Percentiles rank a stretch among this genome's conserved stretches.
These are phyloP conservation scores for Harrya chromipes DNA, from an alignment of 768 basidiomycete genomes.

Conservation along the genomic window DNA sequence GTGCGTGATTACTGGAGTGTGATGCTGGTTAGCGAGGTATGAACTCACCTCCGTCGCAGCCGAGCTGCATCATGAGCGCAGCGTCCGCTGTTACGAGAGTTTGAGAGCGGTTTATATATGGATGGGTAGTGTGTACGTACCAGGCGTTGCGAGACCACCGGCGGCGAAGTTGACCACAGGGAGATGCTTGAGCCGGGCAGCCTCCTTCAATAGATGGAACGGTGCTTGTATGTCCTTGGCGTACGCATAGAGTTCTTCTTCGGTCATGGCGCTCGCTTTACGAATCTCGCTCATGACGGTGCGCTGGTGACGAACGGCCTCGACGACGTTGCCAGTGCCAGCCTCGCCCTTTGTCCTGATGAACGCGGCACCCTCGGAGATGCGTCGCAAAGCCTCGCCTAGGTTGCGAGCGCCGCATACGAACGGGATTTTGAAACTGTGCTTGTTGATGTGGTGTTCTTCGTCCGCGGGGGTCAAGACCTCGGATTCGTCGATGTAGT, in stretches of 20 bases:
- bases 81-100: constrained; percentile 66
- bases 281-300: constrained; percentile 82
- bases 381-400: constrained; percentile 93
- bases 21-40: not conserved
- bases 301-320: constrained; percentile 92
- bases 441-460: constrained; percentile 95
- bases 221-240: constrained; percentile 93
- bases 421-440: constrained; percentile 91
- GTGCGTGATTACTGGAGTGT: not conserved
- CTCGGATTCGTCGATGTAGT: constrained; percentile 95
- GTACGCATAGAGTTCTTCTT: constrained; percentile 91
- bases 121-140: constrained; percentile 37
- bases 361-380: constrained; percentile 97
- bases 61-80: constrained; percentile 98
- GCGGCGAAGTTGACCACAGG: constrained; percentile 98
- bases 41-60: constrained; percentile 86
- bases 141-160: constrained; percentile 89
- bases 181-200: constrained; percentile 86
- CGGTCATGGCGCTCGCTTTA: constrained; percentile 81
- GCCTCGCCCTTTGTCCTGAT: constrained; percentile 97
- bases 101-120: not conserved
- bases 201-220: constrained; percentile 94
- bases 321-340: constrained; percentile 86
- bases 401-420: constrained; percentile 95
- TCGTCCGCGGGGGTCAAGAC: constrained; percentile 97